Percentiles rank a stretch among this genome's conserved stretches.
phyloP scores from a whole-genome alignment of 345 rosid genomes.

The Nephelium lappaceum region DNA sequence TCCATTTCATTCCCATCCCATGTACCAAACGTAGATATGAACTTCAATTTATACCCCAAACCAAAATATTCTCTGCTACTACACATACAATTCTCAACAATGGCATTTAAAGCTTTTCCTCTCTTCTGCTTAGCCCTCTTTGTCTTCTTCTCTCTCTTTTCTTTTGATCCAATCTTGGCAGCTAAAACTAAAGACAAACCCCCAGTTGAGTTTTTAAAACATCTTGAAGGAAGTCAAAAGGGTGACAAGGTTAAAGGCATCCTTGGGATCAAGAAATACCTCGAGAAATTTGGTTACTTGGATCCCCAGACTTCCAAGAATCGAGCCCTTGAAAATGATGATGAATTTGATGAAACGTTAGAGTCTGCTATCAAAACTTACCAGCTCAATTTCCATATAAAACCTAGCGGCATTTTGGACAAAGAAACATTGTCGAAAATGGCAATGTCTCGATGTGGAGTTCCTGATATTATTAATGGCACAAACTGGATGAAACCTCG shows the following conservation, averaged over 20 bases:
- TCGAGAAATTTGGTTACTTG: conserved; percentile 11
- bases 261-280: conserved; percentile 31
- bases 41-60: too few species aligned
- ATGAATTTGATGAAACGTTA: conserved; percentile 34
- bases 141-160: neutral
- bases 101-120: neutral
- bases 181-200: neutral
- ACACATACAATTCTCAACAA: neutral
- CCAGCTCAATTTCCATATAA: conserved; percentile 16
- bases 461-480: conserved; percentile 39
- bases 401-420: conserved; percentile 30
- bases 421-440: conserved; percentile 22
- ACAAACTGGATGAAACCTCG: conserved; percentile 25
- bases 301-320: neutral
- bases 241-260: conserved; percentile 40
- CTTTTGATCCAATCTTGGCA: neutral
- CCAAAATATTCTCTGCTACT: too few species aligned
- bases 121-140: neutral
- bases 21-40: too few species aligned
- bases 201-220: conserved; percentile 34
- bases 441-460: conserved; percentile 18
- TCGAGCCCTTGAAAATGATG: conserved; percentile 4
- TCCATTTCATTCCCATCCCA: too few species aligned
- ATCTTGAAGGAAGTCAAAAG: conserved; percentile 37
- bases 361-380: conserved; percentile 26